phyloP scores from a whole-genome alignment of 1,284 basidiomycete genomes.

The Wallemia hederae region DNA sequence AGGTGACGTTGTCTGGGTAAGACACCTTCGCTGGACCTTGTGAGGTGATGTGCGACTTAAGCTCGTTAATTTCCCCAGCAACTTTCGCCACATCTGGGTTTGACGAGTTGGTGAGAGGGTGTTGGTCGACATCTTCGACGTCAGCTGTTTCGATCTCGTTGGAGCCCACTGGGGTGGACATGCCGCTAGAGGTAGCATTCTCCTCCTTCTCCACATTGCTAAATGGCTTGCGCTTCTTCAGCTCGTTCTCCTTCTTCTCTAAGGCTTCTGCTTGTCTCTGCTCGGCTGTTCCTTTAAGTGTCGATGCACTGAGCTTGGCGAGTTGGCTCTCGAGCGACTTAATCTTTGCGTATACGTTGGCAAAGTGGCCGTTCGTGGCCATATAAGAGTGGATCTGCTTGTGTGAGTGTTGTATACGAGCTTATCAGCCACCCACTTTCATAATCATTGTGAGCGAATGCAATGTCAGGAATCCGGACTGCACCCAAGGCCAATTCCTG shows the following conservation, averaged over 20 bases:
- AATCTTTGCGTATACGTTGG: slow-evolving; percentile 20
- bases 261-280: not conserved
- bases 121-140: slow-evolving; percentile 13
- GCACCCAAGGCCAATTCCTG: slow-evolving; percentile 59
- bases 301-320: slow-evolving; percentile 4
- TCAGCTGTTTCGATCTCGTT: not conserved
- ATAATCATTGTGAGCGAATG: slow-evolving; percentile 72
- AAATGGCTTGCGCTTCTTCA: not conserved
- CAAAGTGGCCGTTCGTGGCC: slow-evolving; percentile 59
- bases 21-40: slow-evolving; percentile 28
- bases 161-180: not conserved
- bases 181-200: not conserved
- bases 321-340: slow-evolving; percentile 13
- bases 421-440: slow-evolving; percentile 23
- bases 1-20: slow-evolving; percentile 66
- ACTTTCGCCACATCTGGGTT: slow-evolving; percentile 34
- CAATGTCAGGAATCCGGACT: slow-evolving; percentile 81
- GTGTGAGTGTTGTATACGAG: slow-evolving; percentile 2
- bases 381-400: slow-evolving; percentile 58
- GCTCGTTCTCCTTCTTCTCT: not conserved
- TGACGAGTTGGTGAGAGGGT: slow-evolving; percentile 44
- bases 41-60: slow-evolving; percentile 45
- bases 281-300: not conserved
- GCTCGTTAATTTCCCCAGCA: slow-evolving; percentile 44
- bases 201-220: not conserved